Evolutionary conservation across 371 early-diverging fungal genomes (phyloP).

Genomic region (Syncephalis plumigaleata): DNA sequence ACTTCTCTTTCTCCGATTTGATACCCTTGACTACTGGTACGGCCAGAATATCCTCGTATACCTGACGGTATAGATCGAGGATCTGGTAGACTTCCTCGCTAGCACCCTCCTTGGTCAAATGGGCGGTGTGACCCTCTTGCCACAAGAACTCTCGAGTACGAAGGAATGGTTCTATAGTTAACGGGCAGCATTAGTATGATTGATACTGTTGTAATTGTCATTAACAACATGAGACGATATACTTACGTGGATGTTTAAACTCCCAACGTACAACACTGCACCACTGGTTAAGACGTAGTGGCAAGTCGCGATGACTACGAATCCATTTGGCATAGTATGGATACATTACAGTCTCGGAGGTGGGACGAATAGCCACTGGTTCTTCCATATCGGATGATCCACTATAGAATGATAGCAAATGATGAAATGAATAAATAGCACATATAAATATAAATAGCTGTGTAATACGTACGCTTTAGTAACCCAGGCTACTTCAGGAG

Average conservation of each 20-base stretch:
- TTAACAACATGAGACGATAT: neutral
- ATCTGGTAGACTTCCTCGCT: slow-evolving; percentile 87
- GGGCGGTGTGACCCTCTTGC: slow-evolving; percentile 99
- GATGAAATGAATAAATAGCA: neutral
- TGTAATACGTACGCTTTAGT: slow-evolving; percentile 85
- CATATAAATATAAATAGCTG: neutral
- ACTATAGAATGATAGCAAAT: slow-evolving; percentile 12
- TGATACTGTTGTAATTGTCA: no score
- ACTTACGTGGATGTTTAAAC: slow-evolving; percentile 94
- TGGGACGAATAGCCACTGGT: slow-evolving; percentile 98
- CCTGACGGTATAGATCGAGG: slow-evolving; percentile 87
- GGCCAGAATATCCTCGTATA: slow-evolving; percentile 96
- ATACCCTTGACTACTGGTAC: slow-evolving; percentile 97
- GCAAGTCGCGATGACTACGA: slow-evolving; percentile 96
- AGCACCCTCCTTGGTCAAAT: slow-evolving; percentile 83
- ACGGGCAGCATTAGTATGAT: no score
- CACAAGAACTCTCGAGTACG: slow-evolving; percentile 99
- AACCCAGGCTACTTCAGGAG: slow-evolving; percentile 99
- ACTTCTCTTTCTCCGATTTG: slow-evolving; percentile 99
- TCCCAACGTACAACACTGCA: slow-evolving; percentile 99
- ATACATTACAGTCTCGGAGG: slow-evolving; percentile 99
- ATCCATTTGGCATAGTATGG: slow-evolving; percentile 99
- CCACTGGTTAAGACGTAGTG: slow-evolving; percentile 99
- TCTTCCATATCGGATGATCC: slow-evolving; percentile 89
- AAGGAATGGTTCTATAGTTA: slow-evolving; percentile 83